Base-by-base conservation (phyloP, 345 rosid genomes). In the Dipteronia dyeriana region DNA sequence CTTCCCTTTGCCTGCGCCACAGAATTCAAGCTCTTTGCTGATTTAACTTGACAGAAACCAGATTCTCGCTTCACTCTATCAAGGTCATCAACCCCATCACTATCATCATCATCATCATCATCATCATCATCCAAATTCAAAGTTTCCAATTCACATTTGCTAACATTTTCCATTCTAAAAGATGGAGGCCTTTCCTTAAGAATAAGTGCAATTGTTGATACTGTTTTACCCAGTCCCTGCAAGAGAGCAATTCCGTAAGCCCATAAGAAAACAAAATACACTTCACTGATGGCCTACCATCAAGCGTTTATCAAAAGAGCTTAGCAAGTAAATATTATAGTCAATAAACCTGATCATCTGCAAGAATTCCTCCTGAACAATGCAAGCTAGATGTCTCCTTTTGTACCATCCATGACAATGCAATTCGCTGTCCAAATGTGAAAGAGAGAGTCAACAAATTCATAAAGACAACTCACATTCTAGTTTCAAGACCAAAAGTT, bases 301-400 rank as follows among this genome's bases (percentile, higher is more conserved):
- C 51, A 63, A 41, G n/a, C 5, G n/a, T 53, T 19, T 59, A 59
- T 59, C 26, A 59, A 19, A 59, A 14, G 39, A 73, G 22, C 19
- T 70, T 60, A 65, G 76, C 66, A 80, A 77, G 43, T 8, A 68
- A 67, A 71, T 17, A 71, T 0, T 4, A 60, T 49, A 80, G 43
- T 61, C 66, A 68, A 67, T 62, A 49, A 49, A 93, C 99, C 98
- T 95, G 99, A 85, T 95, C 99, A 85, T 95, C 99, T 45, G 99
- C 99, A 73, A 95, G 97, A 79, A 95, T 95, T 85, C 99, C 99
- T 79, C 99, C 99, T 0, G 88, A 88, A 86, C 99, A 95, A 66
- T 91, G 81, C 29, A 76, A 7, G 75, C 89, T 75, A 43, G 84
- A 87, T 9, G 84, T 95, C 85, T 95, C 99, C 87, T 93, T 92